Evolutionary conservation across 2,329 filamentous ascomycete genomes (phyloP).

Genomic region (Arthrocladium fulminans): DNA sequence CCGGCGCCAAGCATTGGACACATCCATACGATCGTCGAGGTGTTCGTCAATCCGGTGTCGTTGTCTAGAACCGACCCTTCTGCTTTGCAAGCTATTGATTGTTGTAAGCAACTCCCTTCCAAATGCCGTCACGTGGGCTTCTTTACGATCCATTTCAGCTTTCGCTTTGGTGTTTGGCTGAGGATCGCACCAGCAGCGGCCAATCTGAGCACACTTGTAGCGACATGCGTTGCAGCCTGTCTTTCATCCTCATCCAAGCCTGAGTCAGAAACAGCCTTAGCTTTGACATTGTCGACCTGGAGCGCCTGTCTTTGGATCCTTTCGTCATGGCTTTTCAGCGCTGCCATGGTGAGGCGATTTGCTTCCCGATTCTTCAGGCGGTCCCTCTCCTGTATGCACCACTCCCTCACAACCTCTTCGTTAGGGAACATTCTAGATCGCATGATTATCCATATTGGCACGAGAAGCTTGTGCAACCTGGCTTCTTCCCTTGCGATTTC

Average conservation of each 20-base stretch:
- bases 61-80: too few relatives aligned
- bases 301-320: neutral
- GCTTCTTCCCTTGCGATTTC: constrained; percentile 18
- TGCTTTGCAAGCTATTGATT: too few relatives aligned
- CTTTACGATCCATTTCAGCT: constrained; percentile 7
- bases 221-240: constrained; percentile 6
- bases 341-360: neutral
- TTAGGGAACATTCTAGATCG: constrained; percentile 20
- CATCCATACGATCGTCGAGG: too few relatives aligned
- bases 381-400: constrained; percentile 13
- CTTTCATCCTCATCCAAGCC: constrained; percentile 1
- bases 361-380: neutral
- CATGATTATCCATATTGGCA: constrained; percentile 23
- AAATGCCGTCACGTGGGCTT: neutral
- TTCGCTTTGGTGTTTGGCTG: constrained; percentile 8
- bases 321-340: neutral
- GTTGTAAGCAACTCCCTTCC: too few relatives aligned
- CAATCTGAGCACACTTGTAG: constrained; percentile 7
- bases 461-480: constrained; percentile 21
- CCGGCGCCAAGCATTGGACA: too few relatives aligned
- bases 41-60: too few relatives aligned
- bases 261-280: neutral
- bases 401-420: constrained; percentile 14
- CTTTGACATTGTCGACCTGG: neutral
- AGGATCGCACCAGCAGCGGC: constrained; percentile 6